These are phyloP conservation scores for Thermomyces lanuginosus DNA, from an alignment of 2,329 filamentous ascomycete genomes.

Conservation along the genomic window DNA sequence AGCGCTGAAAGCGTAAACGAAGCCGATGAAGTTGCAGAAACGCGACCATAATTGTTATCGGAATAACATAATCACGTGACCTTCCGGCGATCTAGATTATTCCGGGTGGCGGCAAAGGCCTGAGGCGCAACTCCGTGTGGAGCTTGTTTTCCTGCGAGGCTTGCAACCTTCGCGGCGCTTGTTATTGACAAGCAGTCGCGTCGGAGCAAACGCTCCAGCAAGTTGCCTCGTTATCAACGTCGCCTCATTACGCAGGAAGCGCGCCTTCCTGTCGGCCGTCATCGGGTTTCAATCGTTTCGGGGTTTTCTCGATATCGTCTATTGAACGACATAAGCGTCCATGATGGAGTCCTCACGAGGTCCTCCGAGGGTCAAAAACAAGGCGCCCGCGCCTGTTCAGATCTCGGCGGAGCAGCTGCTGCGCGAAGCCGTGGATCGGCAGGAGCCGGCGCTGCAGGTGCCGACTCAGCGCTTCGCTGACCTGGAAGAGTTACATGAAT, in stretches of 20 bases:
- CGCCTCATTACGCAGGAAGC: too few species aligned
- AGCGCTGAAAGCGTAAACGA: too few species aligned
- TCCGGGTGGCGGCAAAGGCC: constrained; percentile 10
- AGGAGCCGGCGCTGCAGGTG: constrained; percentile 73
- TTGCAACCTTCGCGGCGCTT: too few species aligned
- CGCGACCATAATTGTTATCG: constrained; percentile 6
- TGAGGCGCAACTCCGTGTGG: constrained; percentile 2
- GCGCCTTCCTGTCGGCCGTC: too few species aligned
- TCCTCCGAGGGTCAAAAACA: constrained; percentile 95
- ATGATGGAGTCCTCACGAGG: constrained; percentile 81
- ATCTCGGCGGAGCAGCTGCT: constrained; percentile 96
- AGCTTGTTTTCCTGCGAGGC: constrained; percentile 5
- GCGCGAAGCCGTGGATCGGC: constrained; percentile 89
- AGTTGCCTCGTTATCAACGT: too few species aligned
- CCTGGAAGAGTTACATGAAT: constrained; percentile 94
- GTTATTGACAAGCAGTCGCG: too few species aligned
- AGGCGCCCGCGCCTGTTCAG: constrained; percentile 76
- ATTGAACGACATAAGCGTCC: too few species aligned
- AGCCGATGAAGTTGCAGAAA: constrained; percentile 1
- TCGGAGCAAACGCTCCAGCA: too few species aligned
- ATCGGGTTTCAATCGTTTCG: too few species aligned
- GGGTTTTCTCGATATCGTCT: too few species aligned
- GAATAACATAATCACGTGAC: constrained; percentile 8
- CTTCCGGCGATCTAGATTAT: background rate
- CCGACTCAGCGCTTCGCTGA: constrained; percentile 92